These are phyloP conservation scores for Nadsonia fulvescens DNA, from an alignment of 805 yeast genomes.

Conservation along the genomic window DNA sequence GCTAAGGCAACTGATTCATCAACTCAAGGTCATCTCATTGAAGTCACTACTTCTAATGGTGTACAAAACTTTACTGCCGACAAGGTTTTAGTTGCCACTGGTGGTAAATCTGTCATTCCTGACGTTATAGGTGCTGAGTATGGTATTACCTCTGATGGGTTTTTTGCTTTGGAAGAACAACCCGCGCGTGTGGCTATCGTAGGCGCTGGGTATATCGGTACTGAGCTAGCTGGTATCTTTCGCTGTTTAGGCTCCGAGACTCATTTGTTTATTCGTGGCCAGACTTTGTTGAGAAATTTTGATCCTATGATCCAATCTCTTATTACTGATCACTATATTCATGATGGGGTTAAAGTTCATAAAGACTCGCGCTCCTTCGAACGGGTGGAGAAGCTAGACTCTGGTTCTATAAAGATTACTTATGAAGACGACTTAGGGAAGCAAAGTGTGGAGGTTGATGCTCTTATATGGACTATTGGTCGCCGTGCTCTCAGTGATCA, in stretches of 20 bases:
- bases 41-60: constrained; percentile 53
- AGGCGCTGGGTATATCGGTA: constrained; percentile 96
- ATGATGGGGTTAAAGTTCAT: constrained; percentile 68
- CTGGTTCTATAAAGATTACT: constrained; percentile 32
- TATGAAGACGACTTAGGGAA: constrained; percentile 24
- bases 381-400: constrained; percentile 22
- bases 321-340: constrained; percentile 61
- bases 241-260: constrained; percentile 74
- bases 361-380: constrained; percentile 34
- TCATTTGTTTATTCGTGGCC: constrained; percentile 78
- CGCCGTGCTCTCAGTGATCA: constrained; percentile 52
- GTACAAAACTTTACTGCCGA: constrained; percentile 52
- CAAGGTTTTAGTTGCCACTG: constrained; percentile 76
- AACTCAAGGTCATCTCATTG: constrained; percentile 28
- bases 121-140: constrained; percentile 63
- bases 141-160: constrained; percentile 82
- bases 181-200: constrained; percentile 88
- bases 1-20: no score
- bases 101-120: constrained; percentile 72
- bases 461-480: constrained; percentile 86
- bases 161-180: constrained; percentile 61
- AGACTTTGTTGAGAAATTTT: constrained; percentile 73
- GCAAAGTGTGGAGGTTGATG: constrained; percentile 45
- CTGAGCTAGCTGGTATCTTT: constrained; percentile 91
- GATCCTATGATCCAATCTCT: constrained; percentile 67